These are phyloP conservation scores for Hordeum vulgare DNA, from an alignment of 176 grass and related monocot genomes.

Conservation along the genomic window DNA sequence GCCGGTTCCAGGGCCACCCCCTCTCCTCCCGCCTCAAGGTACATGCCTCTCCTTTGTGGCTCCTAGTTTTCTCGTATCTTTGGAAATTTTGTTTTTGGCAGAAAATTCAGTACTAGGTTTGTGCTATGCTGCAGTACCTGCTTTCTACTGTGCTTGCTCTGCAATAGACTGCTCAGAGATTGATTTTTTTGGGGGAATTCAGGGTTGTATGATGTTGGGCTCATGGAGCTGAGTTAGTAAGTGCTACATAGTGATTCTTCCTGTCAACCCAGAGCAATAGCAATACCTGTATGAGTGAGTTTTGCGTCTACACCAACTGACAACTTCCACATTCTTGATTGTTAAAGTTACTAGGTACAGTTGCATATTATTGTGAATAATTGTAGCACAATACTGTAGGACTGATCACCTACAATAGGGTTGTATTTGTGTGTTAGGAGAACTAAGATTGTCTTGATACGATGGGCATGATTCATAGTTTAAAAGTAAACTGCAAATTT, in stretches of 20 bases:
- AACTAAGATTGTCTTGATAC: not conserved
- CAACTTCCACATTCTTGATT: not conserved
- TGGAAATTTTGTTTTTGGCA: not conserved
- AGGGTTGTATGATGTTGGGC: not conserved
- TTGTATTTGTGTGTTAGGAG: not conserved
- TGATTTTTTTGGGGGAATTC: not conserved
- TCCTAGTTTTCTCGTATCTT: not conserved
- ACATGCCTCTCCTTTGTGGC: not conserved
- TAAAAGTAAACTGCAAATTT: not conserved
- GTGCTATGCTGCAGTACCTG: not conserved
- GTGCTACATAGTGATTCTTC: not conserved
- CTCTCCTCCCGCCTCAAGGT: conserved; percentile 73
- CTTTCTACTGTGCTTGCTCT: not conserved
- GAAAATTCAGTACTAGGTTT: not conserved
- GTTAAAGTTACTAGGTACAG: not conserved
- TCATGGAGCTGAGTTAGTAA: not conserved
- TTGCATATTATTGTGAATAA: not conserved
- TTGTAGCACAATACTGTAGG: not conserved
- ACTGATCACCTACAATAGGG: not conserved
- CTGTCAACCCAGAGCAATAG: not conserved
- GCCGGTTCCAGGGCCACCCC: conserved; percentile 79
- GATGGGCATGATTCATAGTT: not conserved
- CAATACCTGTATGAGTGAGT: not conserved
- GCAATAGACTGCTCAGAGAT: not conserved
- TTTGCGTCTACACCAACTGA: not conserved